Conservation (phyloP, 2,329 filamentous ascomycete species). For the Akanthomyces uredinophilus region DNA sequence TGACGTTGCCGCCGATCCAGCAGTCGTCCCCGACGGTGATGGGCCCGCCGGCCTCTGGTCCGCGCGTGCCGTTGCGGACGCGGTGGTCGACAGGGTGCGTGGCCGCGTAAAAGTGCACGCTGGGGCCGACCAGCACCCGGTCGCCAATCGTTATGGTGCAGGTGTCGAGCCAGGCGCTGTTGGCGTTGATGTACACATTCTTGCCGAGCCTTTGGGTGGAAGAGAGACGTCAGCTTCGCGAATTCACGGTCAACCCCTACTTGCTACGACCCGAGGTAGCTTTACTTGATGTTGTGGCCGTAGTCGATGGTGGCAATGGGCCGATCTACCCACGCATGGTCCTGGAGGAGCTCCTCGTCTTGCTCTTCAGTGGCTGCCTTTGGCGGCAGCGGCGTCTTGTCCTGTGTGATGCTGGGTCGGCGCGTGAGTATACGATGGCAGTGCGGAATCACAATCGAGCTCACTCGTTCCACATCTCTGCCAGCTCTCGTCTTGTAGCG, state of each 20-base stretch:
- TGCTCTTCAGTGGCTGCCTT: conserved; percentile 48
- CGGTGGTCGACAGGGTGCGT: conserved; percentile 73
- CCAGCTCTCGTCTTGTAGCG: conserved; percentile 51
- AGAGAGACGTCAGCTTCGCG: not conserved
- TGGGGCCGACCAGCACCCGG: conserved; percentile 73
- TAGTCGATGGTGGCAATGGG: conserved; percentile 66
- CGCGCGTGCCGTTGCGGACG: conserved; percentile 66
- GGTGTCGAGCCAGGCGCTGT: conserved; percentile 73
- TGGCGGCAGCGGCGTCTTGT: conserved; percentile 59
- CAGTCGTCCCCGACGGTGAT: conserved; percentile 77
- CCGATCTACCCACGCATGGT: conserved; percentile 61
- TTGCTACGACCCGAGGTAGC: conserved; percentile 8
- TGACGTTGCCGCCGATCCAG: conserved; percentile 70
- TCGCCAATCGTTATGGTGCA: conserved; percentile 69
- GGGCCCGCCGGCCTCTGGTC: conserved; percentile 68
- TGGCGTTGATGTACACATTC: conserved; percentile 69
- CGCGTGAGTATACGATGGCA: conserved; percentile 1
- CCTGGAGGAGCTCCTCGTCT: conserved; percentile 58
- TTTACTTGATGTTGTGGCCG: conserved; percentile 61
- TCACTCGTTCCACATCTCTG: conserved; percentile 68
- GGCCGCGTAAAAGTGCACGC: conserved; percentile 69
- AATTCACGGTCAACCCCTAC: no score
- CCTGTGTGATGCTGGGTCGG: conserved; percentile 51
- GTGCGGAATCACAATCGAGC: conserved; percentile 23
- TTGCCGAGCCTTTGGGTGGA: conserved; percentile 52